Evolutionary conservation across 169 alveolate species (phyloP).

Genomic region (Plasmodium vinckei): DNA sequence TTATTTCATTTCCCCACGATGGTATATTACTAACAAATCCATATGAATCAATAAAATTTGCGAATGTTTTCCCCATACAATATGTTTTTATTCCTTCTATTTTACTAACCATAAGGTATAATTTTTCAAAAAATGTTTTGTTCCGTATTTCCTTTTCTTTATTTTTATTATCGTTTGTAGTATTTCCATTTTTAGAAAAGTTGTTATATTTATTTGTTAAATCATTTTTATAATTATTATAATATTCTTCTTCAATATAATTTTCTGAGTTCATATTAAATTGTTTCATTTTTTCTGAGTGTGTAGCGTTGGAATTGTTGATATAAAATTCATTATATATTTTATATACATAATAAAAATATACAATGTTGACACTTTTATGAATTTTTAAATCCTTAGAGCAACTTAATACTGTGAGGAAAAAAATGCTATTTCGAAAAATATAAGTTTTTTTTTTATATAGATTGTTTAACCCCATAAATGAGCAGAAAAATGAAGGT

Average conservation of each 20-base stretch:
- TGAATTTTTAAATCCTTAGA: constrained; percentile 22
- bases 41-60: constrained; percentile 83
- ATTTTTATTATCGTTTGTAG: not conserved
- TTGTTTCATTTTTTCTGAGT: not conserved
- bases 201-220: not conserved
- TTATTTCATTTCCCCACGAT: constrained; percentile 88
- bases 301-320: not conserved
- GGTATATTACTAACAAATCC: constrained; percentile 83
- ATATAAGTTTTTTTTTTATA: constrained; percentile 27
- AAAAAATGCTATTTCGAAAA: constrained; percentile 53
- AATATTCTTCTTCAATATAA: not conserved
- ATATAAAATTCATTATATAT: constrained; percentile 1
- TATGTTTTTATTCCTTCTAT: constrained; percentile 69
- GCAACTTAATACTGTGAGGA: constrained; percentile 21
- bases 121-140: constrained; percentile 1
- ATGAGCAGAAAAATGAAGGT: constrained; percentile 17
- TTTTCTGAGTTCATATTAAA: not conserved
- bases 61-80: constrained; percentile 68
- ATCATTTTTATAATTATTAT: not conserved
- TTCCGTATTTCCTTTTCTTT: not conserved
- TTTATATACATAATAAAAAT: constrained; percentile 44
- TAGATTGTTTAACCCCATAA: constrained; percentile 25
- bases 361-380: not conserved
- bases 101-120: constrained; percentile 33
- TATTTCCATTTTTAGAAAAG: not conserved